A percentile compares a stretch with the other conserved stretches of the same genome.
Evolutionary conservation across 805 yeast genomes (phyloP).

Genomic region (Pichia cephalocereana): DNA sequence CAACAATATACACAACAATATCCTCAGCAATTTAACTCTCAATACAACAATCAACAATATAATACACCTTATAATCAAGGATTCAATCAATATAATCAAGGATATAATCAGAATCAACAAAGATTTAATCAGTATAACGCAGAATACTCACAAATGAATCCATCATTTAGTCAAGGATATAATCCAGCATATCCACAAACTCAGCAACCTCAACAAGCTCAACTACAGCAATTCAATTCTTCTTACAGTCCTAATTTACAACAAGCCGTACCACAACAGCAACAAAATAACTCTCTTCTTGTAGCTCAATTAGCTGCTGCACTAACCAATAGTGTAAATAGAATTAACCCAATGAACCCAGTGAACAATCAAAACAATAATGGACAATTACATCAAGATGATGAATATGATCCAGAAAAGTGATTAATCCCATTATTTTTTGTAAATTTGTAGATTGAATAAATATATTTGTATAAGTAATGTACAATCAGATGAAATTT

Average conservation of each 20-base stretch:
- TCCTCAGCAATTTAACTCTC: slow-evolving; percentile 4
- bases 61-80: not conserved
- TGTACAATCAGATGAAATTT: too few relatives aligned
- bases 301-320: slow-evolving; percentile 12
- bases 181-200: not conserved
- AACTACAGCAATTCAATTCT: slow-evolving; percentile 2
- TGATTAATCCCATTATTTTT: not conserved
- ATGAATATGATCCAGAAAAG: slow-evolving; percentile 17
- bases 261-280: slow-evolving; percentile 4
- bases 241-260: not conserved
- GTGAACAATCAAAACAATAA: not conserved
- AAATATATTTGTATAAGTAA: too few relatives aligned
- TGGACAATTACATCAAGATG: slow-evolving; percentile 7
- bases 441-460: too few relatives aligned
- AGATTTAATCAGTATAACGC: slow-evolving; percentile 3
- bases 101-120: not conserved
- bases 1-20: slow-evolving; percentile 2
- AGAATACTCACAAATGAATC: not conserved
- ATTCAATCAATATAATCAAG: slow-evolving; percentile 7
- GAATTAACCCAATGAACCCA: not conserved
- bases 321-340: not conserved
- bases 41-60: slow-evolving; percentile 1
- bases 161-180: not conserved
- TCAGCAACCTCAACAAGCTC: not conserved
- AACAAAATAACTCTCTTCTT: slow-evolving; percentile 5